Evolutionary conservation across 352 stramenopile species (phyloP).

Genomic region (Globisporangium spiculum): DNA sequence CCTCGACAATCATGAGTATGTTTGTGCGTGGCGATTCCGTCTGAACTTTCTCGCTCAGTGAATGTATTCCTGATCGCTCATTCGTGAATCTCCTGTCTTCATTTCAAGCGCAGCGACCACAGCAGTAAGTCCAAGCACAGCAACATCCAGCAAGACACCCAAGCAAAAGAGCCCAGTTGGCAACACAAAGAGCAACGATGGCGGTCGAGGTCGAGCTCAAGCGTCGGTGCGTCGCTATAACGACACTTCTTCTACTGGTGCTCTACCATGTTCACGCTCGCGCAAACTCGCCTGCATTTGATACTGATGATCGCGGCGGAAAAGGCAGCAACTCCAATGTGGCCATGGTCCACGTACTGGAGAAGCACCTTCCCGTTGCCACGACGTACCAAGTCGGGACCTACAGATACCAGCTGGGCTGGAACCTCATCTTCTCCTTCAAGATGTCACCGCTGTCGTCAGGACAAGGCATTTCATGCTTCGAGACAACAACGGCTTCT

Average conservation of each 20-base stretch:
- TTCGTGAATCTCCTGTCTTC: background rate
- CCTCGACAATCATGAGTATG: background rate
- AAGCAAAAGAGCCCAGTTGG: background rate
- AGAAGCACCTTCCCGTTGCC: background rate
- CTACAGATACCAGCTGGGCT: background rate
- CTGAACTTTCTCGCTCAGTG: background rate
- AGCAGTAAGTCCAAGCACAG: background rate
- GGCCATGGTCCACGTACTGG: background rate
- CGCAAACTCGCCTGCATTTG: background rate
- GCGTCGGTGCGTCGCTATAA: background rate
- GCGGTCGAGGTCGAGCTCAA: background rate
- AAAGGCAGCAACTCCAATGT: background rate
- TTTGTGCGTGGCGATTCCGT: background rate
- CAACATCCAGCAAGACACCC: background rate
- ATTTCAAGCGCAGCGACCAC: background rate
- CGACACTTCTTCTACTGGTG: background rate
- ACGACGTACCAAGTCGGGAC: background rate
- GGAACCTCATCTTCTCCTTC: background rate
- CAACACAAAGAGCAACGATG: background rate
- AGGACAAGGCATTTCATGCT: background rate
- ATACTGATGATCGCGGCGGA: background rate
- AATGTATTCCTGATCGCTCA: background rate
- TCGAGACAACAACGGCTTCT: background rate
- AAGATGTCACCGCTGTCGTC: background rate
- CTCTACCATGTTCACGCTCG: background rate